Conservation (phyloP, 352 stramenopile species). For the Blastocystis sp. region DNA sequence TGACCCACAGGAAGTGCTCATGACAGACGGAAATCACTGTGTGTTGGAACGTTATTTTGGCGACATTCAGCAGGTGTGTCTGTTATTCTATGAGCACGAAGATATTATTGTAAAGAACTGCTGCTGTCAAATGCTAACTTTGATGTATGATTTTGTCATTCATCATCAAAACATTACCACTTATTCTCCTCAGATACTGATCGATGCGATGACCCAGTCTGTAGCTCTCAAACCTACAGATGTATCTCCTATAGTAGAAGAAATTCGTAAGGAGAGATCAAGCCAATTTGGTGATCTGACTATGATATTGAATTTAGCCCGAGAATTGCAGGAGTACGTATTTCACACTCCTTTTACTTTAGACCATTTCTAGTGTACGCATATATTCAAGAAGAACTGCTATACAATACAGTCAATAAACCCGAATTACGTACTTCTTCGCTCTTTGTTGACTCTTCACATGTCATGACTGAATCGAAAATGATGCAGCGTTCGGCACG, state of each 20-base stretch:
- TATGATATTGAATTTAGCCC: neutral
- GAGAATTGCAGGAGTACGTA: neutral
- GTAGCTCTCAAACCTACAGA: neutral
- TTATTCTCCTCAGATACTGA: neutral
- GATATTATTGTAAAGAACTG: conserved; percentile 14
- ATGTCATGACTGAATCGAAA: neutral
- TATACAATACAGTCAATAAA: neutral
- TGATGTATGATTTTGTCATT: conserved; percentile 10
- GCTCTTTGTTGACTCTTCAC: conserved; percentile 8
- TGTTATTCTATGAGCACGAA: conserved; percentile 22
- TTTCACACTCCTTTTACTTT: neutral
- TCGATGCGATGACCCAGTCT: neutral
- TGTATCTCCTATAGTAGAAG: neutral
- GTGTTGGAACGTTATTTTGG: conserved; percentile 20
- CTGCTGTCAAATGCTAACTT: neutral
- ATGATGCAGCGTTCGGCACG: neutral
- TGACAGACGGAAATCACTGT: neutral
- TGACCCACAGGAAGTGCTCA: neutral
- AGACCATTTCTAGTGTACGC: conserved; percentile 47
- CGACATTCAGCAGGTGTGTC: conserved; percentile 8
- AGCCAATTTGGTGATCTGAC: neutral
- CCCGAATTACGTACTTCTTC: neutral
- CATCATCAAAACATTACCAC: neutral
- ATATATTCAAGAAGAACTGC: conserved; percentile 17
- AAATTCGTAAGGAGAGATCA: neutral